A percentile compares a stretch with the other conserved stretches of the same genome.
These are phyloP conservation scores for Aspergillus versicolor DNA, from an alignment of 2,329 filamentous ascomycete genomes.

Conservation along the genomic window DNA sequence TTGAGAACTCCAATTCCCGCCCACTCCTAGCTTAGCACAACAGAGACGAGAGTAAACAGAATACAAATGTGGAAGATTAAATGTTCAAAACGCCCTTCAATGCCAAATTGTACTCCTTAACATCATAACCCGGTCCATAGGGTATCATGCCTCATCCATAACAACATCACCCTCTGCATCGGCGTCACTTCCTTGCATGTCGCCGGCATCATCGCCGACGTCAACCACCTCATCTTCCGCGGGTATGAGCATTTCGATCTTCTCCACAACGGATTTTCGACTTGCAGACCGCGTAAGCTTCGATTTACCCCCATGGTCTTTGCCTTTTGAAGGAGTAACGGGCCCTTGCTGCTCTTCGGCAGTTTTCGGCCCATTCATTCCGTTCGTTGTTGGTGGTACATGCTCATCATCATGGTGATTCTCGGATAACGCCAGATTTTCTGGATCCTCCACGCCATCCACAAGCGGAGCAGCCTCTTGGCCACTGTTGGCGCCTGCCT, in stretches of 20 bases:
- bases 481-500: constrained; percentile 3
- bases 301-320: constrained; percentile 12
- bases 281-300: constrained; percentile 21
- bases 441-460: constrained; percentile 9
- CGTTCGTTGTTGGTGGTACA: constrained; percentile 12
- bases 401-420: constrained; percentile 33
- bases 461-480: background rate
- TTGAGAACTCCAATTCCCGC: constrained; percentile 20
- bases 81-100: constrained; percentile 22
- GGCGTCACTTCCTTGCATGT: constrained; percentile 26
- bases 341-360: constrained; percentile 1
- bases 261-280: constrained; percentile 25
- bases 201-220: constrained; percentile 14
- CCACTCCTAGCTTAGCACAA: constrained; percentile 28
- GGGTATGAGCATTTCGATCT: constrained; percentile 27
- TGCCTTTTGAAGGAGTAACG: constrained; percentile 17
- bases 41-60: constrained; percentile 14
- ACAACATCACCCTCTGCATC: constrained; percentile 31
- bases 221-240: constrained; percentile 22
- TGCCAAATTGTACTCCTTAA: constrained; percentile 20
- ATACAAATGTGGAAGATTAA: constrained; percentile 15
- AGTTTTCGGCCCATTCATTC: constrained; percentile 7
- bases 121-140: constrained; percentile 1
- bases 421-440: constrained; percentile 17
- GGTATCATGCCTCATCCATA: constrained; percentile 32